phyloP scores from a whole-genome alignment of 2,329 filamentous ascomycete genomes.

The Neopestalotiopsis rosae region DNA sequence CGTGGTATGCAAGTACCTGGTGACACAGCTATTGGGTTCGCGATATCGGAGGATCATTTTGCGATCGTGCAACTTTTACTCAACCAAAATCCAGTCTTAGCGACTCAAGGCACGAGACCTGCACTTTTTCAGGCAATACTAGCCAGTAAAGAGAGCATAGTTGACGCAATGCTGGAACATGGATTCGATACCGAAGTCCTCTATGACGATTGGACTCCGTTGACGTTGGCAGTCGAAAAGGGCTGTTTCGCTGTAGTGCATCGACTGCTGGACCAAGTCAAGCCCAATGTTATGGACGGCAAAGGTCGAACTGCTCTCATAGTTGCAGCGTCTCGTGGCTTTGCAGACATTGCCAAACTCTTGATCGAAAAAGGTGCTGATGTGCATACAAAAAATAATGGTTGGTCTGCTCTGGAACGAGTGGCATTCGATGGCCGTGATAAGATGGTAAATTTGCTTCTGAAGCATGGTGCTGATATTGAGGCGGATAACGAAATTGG shows the following conservation, averaged over 20 bases:
- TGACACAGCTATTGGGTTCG: neutral
- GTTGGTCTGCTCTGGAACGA: neutral
- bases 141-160: neutral
- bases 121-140: neutral
- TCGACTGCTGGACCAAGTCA: neutral
- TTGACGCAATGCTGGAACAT: neutral
- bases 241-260: neutral
- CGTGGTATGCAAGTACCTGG: neutral
- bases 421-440: neutral
- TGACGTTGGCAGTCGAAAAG: neutral
- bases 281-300: neutral
- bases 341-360: neutral
- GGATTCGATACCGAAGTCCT: neutral
- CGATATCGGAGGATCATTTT: neutral
- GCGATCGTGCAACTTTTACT: neutral
- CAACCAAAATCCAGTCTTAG: accelerated
- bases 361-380: neutral
- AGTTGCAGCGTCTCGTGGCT: neutral
- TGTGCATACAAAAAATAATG: neutral
- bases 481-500: accelerated
- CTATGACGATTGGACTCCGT: neutral
- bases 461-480: neutral
- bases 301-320: neutral
- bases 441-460: neutral
- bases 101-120: neutral